A percentile compares a stretch with the other conserved stretches of the same genome.
These are phyloP conservation scores for Umbelopsis vinacea DNA, from an alignment of 192 early-diverging fungal species.

Conservation along the genomic window DNA sequence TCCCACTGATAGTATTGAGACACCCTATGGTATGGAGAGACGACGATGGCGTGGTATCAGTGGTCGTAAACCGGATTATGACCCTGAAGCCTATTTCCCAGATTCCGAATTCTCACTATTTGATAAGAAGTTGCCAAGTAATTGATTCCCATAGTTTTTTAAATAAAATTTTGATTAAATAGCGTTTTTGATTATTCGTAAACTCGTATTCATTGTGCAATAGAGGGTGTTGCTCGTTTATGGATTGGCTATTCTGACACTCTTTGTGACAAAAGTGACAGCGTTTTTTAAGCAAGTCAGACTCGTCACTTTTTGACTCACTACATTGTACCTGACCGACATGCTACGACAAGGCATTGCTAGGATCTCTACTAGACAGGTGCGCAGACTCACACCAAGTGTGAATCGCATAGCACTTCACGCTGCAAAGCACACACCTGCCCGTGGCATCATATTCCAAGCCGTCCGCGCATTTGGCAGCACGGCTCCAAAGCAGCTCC, in stretches of 20 bases:
- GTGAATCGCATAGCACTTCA: not conserved
- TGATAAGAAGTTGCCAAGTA: conserved; percentile 3
- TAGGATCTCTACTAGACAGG: not conserved
- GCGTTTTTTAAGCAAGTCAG: not conserved
- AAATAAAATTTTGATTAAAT: not conserved
- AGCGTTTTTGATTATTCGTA: not conserved
- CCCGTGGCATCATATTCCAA: not conserved
- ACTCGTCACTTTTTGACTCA: not conserved
- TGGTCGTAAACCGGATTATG: not conserved
- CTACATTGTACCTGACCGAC: not conserved
- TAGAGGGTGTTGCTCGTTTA: too few relatives aligned
- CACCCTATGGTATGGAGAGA: not conserved
- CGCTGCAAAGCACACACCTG: not conserved
- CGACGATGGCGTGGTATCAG: conserved; percentile 1
- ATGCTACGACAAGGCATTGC: conserved; percentile 13
- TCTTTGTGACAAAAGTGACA: too few relatives aligned
- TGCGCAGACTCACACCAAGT: not conserved
- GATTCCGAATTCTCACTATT: conserved; percentile 9
- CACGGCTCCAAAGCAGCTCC: not conserved
- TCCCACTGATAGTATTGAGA: not conserved
- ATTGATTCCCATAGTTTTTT: conserved; percentile 5
- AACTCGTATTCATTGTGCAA: not conserved
- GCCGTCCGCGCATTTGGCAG: not conserved
- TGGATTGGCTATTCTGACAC: too few relatives aligned
- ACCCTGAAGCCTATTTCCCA: not conserved